Evolutionary conservation across 306 rosid genomes (phyloP), one percentile per base, ranked within the genome.

Genomic region (Cicer judaicum): DNA sequence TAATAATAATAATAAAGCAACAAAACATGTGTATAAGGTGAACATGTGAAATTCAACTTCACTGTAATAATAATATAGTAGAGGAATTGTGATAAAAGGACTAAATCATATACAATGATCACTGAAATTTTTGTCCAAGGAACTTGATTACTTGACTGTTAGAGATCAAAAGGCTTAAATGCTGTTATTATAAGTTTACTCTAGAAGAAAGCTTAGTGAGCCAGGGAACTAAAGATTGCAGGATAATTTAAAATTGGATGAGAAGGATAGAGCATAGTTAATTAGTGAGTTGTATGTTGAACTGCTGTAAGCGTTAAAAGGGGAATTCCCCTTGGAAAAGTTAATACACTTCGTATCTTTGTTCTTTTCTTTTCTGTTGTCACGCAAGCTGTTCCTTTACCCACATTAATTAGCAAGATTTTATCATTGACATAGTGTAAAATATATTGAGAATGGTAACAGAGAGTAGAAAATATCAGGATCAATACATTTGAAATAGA

Each of bases 101-200:
- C 43, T 4, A 52, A 77, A 77, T 38, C 48, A 65, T 29, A 65
- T 29, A 73, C 73, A 56, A 79, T 57, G 48, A 70, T n/a, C 38
- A 75, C 0, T 44, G 42, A 78, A 69, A 42, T 21, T 5, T 2
- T 50, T 13, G 52, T 19, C 47, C 42, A 68, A n/a, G 3, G 12
- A 68, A 73, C 38, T 52, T 10, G 34, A 29, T 29, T 29, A 73
- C 38, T 52, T 5, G 14, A 56, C 63, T 21, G 11, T 10, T 10
- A 21, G 15, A 19, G 40, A 56, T 39, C 36, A 29, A 29, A 29
- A 29, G 36, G 36, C 36, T 29, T 3, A 29, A 4, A 49, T 13
- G 55, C 8, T n/a, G 18, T 49, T 49, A n/a, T 49, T 2, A n/a
- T 13, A 49, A 49, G 18, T 49, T n/a, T n/a, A 49, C 14, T 49